Evolutionary conservation across 1,284 basidiomycete genomes (phyloP).

Genomic region (Paramarasmius palmivorus): DNA sequence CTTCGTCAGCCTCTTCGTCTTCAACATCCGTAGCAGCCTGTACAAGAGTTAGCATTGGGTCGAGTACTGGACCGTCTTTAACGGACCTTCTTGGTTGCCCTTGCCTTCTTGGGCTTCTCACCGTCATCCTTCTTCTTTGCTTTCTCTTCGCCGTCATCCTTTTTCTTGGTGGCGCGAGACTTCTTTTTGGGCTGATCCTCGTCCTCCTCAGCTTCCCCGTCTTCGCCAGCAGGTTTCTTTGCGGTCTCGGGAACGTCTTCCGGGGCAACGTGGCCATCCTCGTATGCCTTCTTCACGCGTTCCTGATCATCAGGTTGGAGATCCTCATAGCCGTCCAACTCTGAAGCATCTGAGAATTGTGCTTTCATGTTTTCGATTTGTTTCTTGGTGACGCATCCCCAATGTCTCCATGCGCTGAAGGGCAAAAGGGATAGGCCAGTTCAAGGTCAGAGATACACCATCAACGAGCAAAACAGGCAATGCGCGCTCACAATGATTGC

Average conservation of each 20-base stretch:
- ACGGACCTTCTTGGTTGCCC: constrained; percentile 16
- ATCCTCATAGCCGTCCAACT: constrained; percentile 74
- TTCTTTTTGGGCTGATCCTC: constrained; percentile 40
- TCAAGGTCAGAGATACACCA: background rate
- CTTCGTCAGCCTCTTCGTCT: constrained; percentile 4
- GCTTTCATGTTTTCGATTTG: constrained; percentile 77
- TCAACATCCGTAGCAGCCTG: background rate
- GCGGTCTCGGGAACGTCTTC: constrained; percentile 79
- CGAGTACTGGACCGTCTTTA: background rate
- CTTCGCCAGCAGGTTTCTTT: constrained; percentile 52
- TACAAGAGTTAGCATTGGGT: background rate
- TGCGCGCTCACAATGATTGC: constrained; percentile 62
- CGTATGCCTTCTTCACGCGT: constrained; percentile 67
- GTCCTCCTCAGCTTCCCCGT: constrained; percentile 46
- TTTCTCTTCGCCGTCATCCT: constrained; percentile 25
- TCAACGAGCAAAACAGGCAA: constrained; percentile 7
- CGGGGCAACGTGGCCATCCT: constrained; percentile 72
- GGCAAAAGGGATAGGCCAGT: background rate
- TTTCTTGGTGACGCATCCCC: constrained; percentile 75
- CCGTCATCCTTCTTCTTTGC: too few species aligned
- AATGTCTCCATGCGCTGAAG: constrained; percentile 75
- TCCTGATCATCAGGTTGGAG: constrained; percentile 65
- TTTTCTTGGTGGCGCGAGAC: constrained; percentile 39
- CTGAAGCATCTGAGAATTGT: constrained; percentile 55
- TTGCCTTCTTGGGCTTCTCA: constrained; percentile 26